Percentiles rank a stretch among this genome's conserved stretches.
These are phyloP conservation scores for Macadamia integrifolia DNA, from an alignment of 164 flowering plant genomes.

Conservation along the genomic window DNA sequence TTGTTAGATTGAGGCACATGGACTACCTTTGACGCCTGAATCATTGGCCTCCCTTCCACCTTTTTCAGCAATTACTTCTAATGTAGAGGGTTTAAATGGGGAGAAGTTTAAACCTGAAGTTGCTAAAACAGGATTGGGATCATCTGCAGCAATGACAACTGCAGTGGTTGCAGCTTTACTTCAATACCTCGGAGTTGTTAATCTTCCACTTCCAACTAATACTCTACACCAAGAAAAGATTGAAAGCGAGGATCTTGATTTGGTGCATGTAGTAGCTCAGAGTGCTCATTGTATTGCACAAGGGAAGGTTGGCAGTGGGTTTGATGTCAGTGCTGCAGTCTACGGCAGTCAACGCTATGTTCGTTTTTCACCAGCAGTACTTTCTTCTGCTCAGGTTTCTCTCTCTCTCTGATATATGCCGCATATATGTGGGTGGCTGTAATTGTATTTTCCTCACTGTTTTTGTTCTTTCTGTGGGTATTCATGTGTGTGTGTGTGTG, in stretches of 20 bases:
- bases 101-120: constrained; percentile 86
- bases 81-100: constrained; percentile 51
- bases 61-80: constrained; percentile 85
- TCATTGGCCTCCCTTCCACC: constrained; percentile 78
- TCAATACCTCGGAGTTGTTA: constrained; percentile 80
- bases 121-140: constrained; percentile 97
- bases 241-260: constrained; percentile 50
- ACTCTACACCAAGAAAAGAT: constrained; percentile 21
- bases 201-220: constrained; percentile 38
- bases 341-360: constrained; percentile 97
- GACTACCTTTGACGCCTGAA: constrained; percentile 83
- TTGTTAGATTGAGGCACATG: constrained; percentile 76
- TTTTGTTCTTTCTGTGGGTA: background rate
- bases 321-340: constrained; percentile 98
- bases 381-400: constrained; percentile 88
- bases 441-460: background rate
- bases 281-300: constrained; percentile 96
- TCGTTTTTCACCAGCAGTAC: constrained; percentile 88
- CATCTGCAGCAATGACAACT: constrained; percentile 99
- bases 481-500: background rate
- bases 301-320: constrained; percentile 99
- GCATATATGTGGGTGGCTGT: too few species aligned
- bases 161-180: constrained; percentile 94
- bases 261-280: constrained; percentile 87
- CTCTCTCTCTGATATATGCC: constrained; percentile 3